Evolutionary conservation across 2,329 filamentous ascomycete species (phyloP), one percentile per base, ranked within the genome.

Genomic region (Leptographium wingfieldii): DNA sequence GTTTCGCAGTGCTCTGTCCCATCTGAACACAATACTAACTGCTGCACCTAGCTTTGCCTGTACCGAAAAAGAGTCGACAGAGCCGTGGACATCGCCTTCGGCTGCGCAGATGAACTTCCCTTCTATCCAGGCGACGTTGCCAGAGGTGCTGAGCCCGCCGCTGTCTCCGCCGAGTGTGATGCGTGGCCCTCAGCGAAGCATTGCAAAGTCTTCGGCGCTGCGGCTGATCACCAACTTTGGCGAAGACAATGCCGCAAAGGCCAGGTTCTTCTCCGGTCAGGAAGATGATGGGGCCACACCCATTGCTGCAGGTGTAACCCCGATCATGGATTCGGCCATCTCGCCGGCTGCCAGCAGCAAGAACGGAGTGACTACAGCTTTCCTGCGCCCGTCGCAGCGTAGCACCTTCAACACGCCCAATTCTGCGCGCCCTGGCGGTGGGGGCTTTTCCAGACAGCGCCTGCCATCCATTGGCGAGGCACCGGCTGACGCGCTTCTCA

Each of bases 191-290:
- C 77, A 82, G 69, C 75, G 80, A 64, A 80, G 80, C 73, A 83
- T 90, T 57, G 84, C 86, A 14, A 95, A 95, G 74, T 86, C 87
- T 33, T 89, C 90, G 11, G 84, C 92, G 0, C 76, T 97, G 62
- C 96, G 95, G 71, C 81, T 97, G 2, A 95, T 97, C 67, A 97
- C 94, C 0, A 86, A 88, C 0, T 97, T 99, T 67, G 87, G 84
- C 9, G 82, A 85, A 55, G 77, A 77, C 54, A 74, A 74, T 5
- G 75, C 77, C 27, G 38, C 53, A 12, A 85, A 86, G 63, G 82
- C 85, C 58, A 84, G 83, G 71, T 84, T 89, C 73, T 83, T 85
- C 65, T 74, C 76, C 0, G 70, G 75, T 48, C 74, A 71, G 6
- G 82, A 85, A 56, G 63, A 77, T 46, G 63, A 78, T 43, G 81